Evolutionary conservation across 1,284 basidiomycete genomes (phyloP).

Genomic region (Naganishia albida): DNA sequence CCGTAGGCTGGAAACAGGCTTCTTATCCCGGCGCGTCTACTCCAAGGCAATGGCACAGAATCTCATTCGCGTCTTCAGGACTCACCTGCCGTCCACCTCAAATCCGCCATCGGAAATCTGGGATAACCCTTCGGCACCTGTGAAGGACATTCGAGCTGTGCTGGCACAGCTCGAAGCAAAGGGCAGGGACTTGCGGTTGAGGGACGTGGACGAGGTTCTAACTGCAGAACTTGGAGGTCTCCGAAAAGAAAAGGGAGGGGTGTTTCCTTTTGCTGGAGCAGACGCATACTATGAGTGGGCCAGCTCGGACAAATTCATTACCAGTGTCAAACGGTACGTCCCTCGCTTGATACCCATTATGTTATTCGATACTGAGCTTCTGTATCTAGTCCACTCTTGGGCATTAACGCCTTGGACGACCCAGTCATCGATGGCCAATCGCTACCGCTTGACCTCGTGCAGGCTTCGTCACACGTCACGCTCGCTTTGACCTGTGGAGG

Average conservation of each 20-base stretch:
- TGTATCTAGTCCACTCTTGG: slow-evolving; percentile 59
- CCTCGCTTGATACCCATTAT: no score
- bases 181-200: slow-evolving; percentile 25
- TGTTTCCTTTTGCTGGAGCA: slow-evolving; percentile 75
- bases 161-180: slow-evolving; percentile 8
- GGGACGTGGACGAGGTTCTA: slow-evolving; percentile 60
- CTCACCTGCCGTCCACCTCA: slow-evolving; percentile 57
- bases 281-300: slow-evolving; percentile 81
- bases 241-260: slow-evolving; percentile 56
- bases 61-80: slow-evolving; percentile 66
- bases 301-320: slow-evolving; percentile 45
- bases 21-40: slow-evolving; percentile 71
- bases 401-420: slow-evolving; percentile 87
- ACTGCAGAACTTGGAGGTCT: slow-evolving; percentile 77
- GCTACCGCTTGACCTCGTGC: slow-evolving; percentile 60
- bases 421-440: slow-evolving; percentile 69
- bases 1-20: slow-evolving; percentile 62
- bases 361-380: not conserved
- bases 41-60: slow-evolving; percentile 81
- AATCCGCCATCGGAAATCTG: not conserved
- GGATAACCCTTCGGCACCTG: slow-evolving; percentile 10
- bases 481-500: slow-evolving; percentile 75
- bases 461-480: slow-evolving; percentile 66
- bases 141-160: slow-evolving; percentile 1
- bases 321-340: slow-evolving; percentile 49